Evolutionary conservation across 2,329 filamentous ascomycete species (phyloP), one percentile per base, ranked within the genome.

Genomic region (Talaromyces piceae): DNA sequence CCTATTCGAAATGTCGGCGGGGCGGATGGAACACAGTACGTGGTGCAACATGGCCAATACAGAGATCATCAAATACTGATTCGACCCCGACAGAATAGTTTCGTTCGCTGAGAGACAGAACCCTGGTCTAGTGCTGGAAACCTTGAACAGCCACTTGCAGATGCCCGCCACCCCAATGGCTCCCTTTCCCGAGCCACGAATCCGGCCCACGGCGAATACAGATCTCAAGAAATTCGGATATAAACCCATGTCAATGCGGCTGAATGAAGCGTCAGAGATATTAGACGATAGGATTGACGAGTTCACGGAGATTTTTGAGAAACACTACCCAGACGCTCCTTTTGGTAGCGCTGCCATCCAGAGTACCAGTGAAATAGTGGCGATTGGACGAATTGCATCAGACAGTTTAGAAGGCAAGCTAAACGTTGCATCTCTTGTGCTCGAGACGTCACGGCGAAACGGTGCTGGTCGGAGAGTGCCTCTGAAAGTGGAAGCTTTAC

Each of bases 241-340:
- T 71, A 93, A 91, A 64, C 88, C 90, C 2, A 84, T 97, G 77
- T 86, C 88, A 2, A 95, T 97, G 90, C 95, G 95, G 63, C 77
- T 93, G 5, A 91, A 88, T 4, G 91, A 96, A 66, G 84, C 89
- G 0, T 95, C 91, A 4, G 91, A 95, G 67, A 88, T 95, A 41
- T 78, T 97, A 6, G 93, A 98, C 69, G 91, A 97, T 69, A 80
- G 90, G 60, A 96, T 98, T 73, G 90, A 97, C 61, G 89, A 91
- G 56, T 95, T 96, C 62, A 78, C 82, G 53, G 73, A 75, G n/a
- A 68, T 90, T 1, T 77, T 95, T 4, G 83, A 88, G 69, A 80
- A 85, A 51, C 77, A 90, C 57, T 81, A 95, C 67, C 74, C 95
- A 5, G 87, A 93, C 53, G 79, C 81, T 16, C 86, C 82, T 0